Conservation (phyloP, 2,329 filamentous ascomycete genomes). For the Penicillium sumatraense region DNA sequence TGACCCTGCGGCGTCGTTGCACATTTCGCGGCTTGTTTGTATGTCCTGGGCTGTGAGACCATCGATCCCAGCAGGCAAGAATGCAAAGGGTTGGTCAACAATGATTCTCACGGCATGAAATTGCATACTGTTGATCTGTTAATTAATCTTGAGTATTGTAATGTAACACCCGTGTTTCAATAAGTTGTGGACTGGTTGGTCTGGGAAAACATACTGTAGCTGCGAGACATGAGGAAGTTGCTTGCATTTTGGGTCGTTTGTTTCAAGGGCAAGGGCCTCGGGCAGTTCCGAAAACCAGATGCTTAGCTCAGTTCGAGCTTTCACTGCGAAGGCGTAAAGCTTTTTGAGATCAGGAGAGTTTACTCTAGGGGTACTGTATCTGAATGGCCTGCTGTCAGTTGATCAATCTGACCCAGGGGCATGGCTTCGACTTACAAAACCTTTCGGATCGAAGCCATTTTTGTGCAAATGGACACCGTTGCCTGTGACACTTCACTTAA, state of each 20-base stretch:
- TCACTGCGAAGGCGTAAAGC: constrained; percentile 1
- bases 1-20: not conserved
- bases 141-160: too few relatives aligned
- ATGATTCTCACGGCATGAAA: constrained; percentile 22
- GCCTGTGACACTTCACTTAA: constrained; percentile 3
- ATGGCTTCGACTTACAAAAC: constrained; percentile 16
- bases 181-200: too few relatives aligned
- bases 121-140: constrained; percentile 20
- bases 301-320: not conserved
- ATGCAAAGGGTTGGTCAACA: constrained; percentile 20
- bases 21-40: not conserved
- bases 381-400: not conserved
- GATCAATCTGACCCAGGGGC: not conserved
- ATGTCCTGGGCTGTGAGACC: not conserved
- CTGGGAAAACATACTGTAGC: not conserved
- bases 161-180: too few relatives aligned
- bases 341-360: not conserved
- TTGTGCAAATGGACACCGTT: constrained; percentile 16
- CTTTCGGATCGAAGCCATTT: constrained; percentile 24
- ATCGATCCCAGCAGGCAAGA: not conserved
- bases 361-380: not conserved
- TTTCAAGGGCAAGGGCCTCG: not conserved
- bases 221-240: not conserved
- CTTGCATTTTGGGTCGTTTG: not conserved
- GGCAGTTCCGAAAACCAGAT: not conserved